A percentile compares a stretch with the other conserved stretches of the same genome.
Conservation (phyloP, 129 eudicot species). For the Rutidosis leptorrhynchoides region DNA sequence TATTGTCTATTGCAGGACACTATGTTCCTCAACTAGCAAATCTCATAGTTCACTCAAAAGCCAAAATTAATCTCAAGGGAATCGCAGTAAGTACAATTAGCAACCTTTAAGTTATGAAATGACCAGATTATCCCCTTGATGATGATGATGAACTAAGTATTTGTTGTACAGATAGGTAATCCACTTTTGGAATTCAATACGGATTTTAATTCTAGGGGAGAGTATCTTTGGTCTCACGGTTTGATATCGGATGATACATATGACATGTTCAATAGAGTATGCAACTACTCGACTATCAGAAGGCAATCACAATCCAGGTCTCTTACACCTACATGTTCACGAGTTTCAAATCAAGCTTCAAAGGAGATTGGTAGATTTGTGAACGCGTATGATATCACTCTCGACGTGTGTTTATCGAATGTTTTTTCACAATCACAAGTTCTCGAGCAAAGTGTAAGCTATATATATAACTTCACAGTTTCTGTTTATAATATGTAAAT, state of each 20-base stretch:
- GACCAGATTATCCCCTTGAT: not conserved
- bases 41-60: conserved; percentile 55
- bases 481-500: not conserved
- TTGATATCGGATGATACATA: conserved; percentile 72
- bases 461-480: not conserved
- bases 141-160: conserved; percentile 3
- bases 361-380: conserved; percentile 56
- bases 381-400: conserved; percentile 59
- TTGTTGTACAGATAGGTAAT: conserved; percentile 69
- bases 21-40: conserved; percentile 89
- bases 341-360: conserved; percentile 42
- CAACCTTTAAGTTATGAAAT: not conserved
- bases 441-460: conserved; percentile 48
- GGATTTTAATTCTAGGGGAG: conserved; percentile 73
- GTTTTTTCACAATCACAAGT: conserved; percentile 50
- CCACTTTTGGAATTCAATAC: conserved; percentile 79
- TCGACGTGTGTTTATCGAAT: conserved; percentile 66
- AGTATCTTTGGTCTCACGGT: conserved; percentile 88
- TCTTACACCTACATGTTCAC: conserved; percentile 47
- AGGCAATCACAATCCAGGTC: conserved; percentile 43
- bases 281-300: conserved; percentile 70
- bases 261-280: conserved; percentile 42
- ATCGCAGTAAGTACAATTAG: conserved; percentile 59
- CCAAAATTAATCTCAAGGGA: conserved; percentile 72
- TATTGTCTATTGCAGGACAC: conserved; percentile 52